Base-by-base conservation (phyloP, 257 asterid species). In the Lantana camara region DNA sequence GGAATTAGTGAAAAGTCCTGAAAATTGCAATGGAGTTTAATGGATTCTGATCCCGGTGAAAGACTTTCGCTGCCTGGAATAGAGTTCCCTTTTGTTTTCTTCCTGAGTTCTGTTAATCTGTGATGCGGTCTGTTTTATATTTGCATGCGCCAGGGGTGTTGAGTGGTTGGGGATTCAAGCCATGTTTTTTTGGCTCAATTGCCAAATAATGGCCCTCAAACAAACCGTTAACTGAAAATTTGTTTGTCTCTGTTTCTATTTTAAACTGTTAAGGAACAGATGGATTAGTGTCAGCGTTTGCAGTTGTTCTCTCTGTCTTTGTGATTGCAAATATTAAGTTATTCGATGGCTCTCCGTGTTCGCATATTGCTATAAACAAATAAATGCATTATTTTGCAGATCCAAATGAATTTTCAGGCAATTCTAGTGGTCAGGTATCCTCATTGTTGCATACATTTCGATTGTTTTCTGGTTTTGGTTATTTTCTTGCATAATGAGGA, bases 371-470 rank as follows among this genome's bases (percentile, higher is more conserved):
- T 35, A 9, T 35, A 35, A 35, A 35, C 40, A 3, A 35, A 35
- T 55, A 30, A 49, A 46, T 27, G 9, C 21, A 29, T 55, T 13
- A 65, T 34, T 70, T 49, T 79, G 78, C 95, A 90, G 96, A 78
- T 79, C 69, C 69, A 62, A 44, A 69, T 69, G 76, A 68, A 40
- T 21, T 24, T 51, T 66, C 85, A 54, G 54, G 53, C 17, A 46
- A 44, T 74, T 67, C 76, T 66, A 51, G 73, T 57, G 71, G 64
- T 67, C 85, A 70, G 96, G 96, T 89, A 75, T 62, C 67, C 38
- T 74, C 35, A 67, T 63, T 64, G 41, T 55, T 21, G 16, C 50
- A 46, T 62, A 35, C 52, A 40, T 12, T 15, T 66, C 55, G 21
- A 49, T 34, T 19, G 6, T 55, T 32, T 35, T 24, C 7, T 60